Conservation (phyloP, 345 rosid species). For the Erucastrum elatum region DNA sequence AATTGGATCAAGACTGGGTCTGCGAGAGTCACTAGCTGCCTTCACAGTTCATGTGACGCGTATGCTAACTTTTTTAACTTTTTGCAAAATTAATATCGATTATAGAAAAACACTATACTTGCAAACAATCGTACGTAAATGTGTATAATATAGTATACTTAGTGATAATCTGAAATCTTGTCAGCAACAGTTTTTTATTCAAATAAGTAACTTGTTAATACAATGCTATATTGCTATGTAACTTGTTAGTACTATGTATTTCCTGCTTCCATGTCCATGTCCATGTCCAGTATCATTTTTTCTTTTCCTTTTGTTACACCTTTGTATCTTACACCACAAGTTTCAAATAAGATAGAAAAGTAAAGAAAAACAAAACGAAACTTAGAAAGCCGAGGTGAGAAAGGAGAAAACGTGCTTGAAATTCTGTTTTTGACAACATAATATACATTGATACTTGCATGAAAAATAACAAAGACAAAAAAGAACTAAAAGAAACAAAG, state of each 20-base stretch:
- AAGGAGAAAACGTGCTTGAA: background rate
- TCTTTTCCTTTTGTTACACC: too few species aligned
- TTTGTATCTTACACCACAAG: background rate
- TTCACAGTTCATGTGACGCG: background rate
- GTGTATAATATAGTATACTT: background rate
- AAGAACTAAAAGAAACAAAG: background rate
- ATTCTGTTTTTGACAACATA: slow-evolving; percentile 9
- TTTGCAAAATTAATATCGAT: background rate
- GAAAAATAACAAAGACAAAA: background rate
- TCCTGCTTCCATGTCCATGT: too few species aligned
- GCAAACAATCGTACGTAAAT: background rate
- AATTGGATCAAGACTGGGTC: background rate
- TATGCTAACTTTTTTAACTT: background rate
- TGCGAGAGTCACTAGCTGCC: background rate
- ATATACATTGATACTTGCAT: slow-evolving; percentile 5
- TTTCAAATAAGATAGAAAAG: background rate
- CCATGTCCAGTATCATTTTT: too few species aligned
- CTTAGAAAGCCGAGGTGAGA: background rate
- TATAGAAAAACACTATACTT: background rate
- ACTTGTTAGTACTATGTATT: background rate
- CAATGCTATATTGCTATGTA: too few species aligned
- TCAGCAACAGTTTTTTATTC: background rate
- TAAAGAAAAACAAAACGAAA: too few species aligned
- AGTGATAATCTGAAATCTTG: background rate
- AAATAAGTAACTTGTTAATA: background rate